A percentile compares a stretch with the other conserved stretches of the same genome.
These are phyloP conservation scores for Pezicula neosporulosa DNA, from an alignment of 2,329 filamentous ascomycete genomes.

Conservation along the genomic window DNA sequence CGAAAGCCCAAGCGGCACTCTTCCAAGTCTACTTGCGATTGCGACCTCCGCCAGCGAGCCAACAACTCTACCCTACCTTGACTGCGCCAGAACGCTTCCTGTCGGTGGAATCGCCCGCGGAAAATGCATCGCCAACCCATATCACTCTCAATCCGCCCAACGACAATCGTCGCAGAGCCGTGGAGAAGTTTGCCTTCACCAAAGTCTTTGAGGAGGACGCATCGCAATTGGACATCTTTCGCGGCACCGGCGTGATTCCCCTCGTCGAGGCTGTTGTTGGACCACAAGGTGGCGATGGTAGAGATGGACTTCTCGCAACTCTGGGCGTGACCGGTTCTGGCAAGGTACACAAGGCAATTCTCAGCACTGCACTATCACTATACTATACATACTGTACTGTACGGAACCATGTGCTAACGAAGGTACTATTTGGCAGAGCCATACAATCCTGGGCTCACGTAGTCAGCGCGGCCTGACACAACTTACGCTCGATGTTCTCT, in stretches of 20 bases:
- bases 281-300: constrained; percentile 68
- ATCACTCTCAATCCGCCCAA: constrained; percentile 77
- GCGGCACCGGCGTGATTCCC: constrained; percentile 69
- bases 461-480: constrained; percentile 87
- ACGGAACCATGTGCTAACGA: too few species aligned
- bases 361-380: neutral
- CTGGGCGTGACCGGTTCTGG: constrained; percentile 93
- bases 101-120: constrained; percentile 62
- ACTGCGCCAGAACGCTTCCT: constrained; percentile 66
- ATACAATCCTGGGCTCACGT: constrained; percentile 89
- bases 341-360: constrained; percentile 68
- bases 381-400: too few species aligned
- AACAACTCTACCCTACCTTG: constrained; percentile 31
- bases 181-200: constrained; percentile 94
- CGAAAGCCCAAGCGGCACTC: constrained; percentile 51
- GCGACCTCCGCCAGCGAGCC: constrained; percentile 55
- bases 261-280: constrained; percentile 81
- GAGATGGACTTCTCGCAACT: constrained; percentile 87
- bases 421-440: constrained; percentile 56
- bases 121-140: constrained; percentile 54
- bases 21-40: constrained; percentile 92
- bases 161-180: constrained; percentile 77
- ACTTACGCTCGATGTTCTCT: constrained; percentile 85
- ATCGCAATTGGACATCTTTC: constrained; percentile 81
- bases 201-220: constrained; percentile 87